These are phyloP conservation scores for Pyrus bretschneideri DNA, from an alignment of 306 rosid genomes.

Conservation along the genomic window DNA sequence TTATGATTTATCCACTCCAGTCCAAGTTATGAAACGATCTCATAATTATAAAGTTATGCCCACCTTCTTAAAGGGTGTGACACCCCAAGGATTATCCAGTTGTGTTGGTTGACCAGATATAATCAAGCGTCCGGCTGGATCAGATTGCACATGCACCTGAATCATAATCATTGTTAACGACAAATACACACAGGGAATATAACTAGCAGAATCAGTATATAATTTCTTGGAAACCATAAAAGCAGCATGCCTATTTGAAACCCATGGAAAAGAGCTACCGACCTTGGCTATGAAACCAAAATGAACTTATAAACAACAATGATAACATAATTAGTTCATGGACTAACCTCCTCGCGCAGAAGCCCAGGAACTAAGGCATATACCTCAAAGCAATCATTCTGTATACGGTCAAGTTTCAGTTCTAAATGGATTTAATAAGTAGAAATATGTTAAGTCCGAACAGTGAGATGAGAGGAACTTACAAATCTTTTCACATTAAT, in stretches of 20 bases:
- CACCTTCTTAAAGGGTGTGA: conserved; percentile 66
- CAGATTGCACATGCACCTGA: conserved; percentile 77
- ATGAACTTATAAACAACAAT: neutral
- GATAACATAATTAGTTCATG: neutral
- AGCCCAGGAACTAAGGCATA: conserved; percentile 79
- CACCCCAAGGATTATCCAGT: conserved; percentile 71
- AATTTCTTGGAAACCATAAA: neutral
- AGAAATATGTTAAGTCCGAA: neutral
- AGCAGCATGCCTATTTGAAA: neutral
- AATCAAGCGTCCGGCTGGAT: conserved; percentile 65
- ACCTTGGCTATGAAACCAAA: neutral
- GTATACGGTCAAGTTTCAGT: neutral
- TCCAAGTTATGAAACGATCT: no score
- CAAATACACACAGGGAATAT: neutral
- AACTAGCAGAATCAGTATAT: neutral
- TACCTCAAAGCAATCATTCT: conserved; percentile 70
- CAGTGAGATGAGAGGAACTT: conserved; percentile 16
- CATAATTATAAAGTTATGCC: neutral
- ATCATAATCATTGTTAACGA: neutral
- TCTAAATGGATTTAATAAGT: neutral
- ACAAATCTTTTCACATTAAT: conserved; percentile 69
- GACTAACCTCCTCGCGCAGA: conserved; percentile 65
- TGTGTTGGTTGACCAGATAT: conserved; percentile 71
- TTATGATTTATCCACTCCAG: no score
- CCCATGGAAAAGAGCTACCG: neutral